Conservation (phyloP, 1,284 basidiomycete genomes). For the Boletus sp. region DNA sequence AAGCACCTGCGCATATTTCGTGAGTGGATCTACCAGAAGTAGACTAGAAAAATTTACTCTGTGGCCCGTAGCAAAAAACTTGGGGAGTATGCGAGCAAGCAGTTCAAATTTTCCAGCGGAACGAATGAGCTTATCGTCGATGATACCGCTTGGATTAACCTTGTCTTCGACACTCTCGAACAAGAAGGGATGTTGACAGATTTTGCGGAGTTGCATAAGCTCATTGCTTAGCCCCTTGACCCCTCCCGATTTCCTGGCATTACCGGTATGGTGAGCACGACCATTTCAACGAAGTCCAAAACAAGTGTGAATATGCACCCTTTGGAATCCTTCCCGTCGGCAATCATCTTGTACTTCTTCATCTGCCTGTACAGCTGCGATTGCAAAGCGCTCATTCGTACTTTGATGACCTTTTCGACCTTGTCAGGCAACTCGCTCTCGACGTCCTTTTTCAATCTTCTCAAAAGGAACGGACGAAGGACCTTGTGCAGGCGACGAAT, state of each 20-base stretch:
- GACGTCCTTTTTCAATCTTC: slow-evolving; percentile 98
- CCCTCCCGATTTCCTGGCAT: slow-evolving; percentile 65
- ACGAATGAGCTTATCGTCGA: slow-evolving; percentile 87
- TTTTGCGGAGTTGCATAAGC: slow-evolving; percentile 99
- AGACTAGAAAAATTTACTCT: slow-evolving; percentile 57
- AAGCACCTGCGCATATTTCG: slow-evolving; percentile 66
- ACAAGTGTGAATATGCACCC: slow-evolving; percentile 46
- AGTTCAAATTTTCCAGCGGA: slow-evolving; percentile 96
- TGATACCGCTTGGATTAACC: slow-evolving; percentile 80
- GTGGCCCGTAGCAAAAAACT: slow-evolving; percentile 92
- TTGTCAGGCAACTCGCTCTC: slow-evolving; percentile 98
- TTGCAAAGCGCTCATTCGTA: slow-evolving; percentile 96
- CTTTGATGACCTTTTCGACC: slow-evolving; percentile 99
- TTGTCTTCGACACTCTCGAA: slow-evolving; percentile 96
- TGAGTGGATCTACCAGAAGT: slow-evolving; percentile 2
- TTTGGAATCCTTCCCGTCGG: slow-evolving; percentile 79
- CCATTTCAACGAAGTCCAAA: not conserved
- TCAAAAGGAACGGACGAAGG: slow-evolving; percentile 93
- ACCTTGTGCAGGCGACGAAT: slow-evolving; percentile 99
- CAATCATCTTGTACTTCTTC: slow-evolving; percentile 98
- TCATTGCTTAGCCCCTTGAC: slow-evolving; percentile 95
- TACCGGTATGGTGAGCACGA: slow-evolving; percentile 11
- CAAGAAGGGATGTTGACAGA: slow-evolving; percentile 97
- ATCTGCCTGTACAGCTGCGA: slow-evolving; percentile 96
- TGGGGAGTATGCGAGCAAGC: slow-evolving; percentile 92